Evolutionary conservation across 1,139 yeast genomes (phyloP), one percentile per base, ranked within the genome.

Genomic region (Dujonia santamariae): DNA sequence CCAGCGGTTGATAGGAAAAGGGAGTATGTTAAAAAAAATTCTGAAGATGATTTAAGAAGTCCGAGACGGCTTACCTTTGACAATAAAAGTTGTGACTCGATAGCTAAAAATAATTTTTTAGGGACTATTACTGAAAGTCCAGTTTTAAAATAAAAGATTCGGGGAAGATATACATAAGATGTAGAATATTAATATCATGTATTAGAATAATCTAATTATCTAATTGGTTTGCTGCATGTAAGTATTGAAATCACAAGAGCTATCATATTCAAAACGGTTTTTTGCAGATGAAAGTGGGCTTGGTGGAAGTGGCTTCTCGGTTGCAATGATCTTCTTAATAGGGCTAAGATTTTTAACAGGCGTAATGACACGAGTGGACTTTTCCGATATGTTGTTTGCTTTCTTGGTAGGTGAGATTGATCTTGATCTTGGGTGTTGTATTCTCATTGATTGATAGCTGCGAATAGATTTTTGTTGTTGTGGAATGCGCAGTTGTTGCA

Each of bases 171-270:
- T 27, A 27, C 11, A 17, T 27, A 15, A 5, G 18, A 6, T 4
- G 19, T 11, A 27, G 5, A 15, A 9, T 15, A 17, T 6, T 9
- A 14, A 14, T 25, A 15, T 15, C 15, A 13, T 12, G 9, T 22
- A 22, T 11, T 25, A 13, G 8, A 25, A 25, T 9, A 6, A 9
- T 25, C 8, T 9, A 9, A 13, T 13, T 25, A 13, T 13, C 12
- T 13, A 9, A 13, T 18, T 42, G 32, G 52, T 46, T 39, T 58
- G 63, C 32, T 56, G 54, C 59, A 66, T 63, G 38, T 60, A 67
- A 8, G 68, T 54, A 30, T 59, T 51, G 38, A 67, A 66, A 44
- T 66, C 69, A 41, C 65, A 63, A 28, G 48, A 44, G 2, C 48
- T 38, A 3, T 57, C 39, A 38, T 67, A 66, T 39, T 67, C 72